Base-by-base conservation (phyloP, 192 early-diverging fungal genomes). In the Phlyctochytrium arcticum region DNA sequence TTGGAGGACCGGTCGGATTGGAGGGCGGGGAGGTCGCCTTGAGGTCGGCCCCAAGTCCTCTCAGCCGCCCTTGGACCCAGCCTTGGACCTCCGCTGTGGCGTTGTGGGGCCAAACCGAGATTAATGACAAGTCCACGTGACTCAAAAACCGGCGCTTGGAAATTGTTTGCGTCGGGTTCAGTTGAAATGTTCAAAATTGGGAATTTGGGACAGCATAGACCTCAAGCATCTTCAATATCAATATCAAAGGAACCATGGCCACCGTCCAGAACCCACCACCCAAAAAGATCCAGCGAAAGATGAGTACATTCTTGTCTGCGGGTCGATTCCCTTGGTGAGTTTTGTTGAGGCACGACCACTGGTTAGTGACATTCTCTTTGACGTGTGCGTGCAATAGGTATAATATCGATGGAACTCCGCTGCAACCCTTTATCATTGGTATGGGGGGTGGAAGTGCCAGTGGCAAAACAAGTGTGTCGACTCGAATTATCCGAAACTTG, bases 391-490 rank as follows among this genome's bases (percentile, higher is more conserved):
- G n/a, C n/a, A 35, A 26, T 62, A 71, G 77, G 77, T 79, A 68
- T 65, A 54, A 54, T 26, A 56, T 65, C 29, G 68, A 73, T n/a
- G 77, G 77, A 31, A 67, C 55, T 39, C 49, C 68, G 4, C n/a
- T 59, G 0, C 57, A 66, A 56, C 79, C 79, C 5, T 82, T 76
- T 59, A 78, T 83, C 19, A 83, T 83, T 54, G 82, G 82, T 23
- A 82, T 84, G 42, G 78, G 75, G 15, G 82, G 82, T 36, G 82
- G 80, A 23, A 72, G 71, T 27, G 82, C 79, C 7, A 76, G 73
- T 12, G 82, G 82, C 31, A 84, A 84, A 62, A 84, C 82, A 17
- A 71, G 75, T 35, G 82, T 84, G 21, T 69, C 82, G 6, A 62
- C 67, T 27, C 23, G 71, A 31, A 84, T 84, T 50, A 79, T 82